phyloP scores from a whole-genome alignment of 2,329 filamentous ascomycete genomes.

The Scedosporium apiospermum region DNA sequence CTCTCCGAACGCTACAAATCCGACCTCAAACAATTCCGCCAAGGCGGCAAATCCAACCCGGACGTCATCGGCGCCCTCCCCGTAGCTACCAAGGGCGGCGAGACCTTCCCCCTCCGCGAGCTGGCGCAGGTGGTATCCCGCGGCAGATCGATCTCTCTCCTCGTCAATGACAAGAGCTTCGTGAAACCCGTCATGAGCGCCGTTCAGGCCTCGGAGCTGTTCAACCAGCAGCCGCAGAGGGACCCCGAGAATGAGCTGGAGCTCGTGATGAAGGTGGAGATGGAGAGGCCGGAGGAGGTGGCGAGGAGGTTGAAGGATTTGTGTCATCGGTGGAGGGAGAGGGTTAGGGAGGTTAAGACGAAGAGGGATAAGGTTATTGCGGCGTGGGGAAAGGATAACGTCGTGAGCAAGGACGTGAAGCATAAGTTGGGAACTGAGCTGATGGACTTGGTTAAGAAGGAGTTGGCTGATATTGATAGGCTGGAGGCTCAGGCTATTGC shows the following conservation, averaged over 20 bases:
- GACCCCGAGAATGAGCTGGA: constrained; percentile 50
- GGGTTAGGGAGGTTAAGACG: constrained; percentile 36
- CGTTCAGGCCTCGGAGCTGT: constrained; percentile 40
- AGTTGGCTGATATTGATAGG: constrained; percentile 39
- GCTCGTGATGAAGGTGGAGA: constrained; percentile 44
- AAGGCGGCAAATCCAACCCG: constrained; percentile 43
- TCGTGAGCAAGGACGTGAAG: constrained; percentile 36
- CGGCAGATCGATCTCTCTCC: constrained; percentile 29
- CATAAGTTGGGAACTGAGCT: constrained; percentile 36
- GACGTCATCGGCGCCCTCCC: constrained; percentile 35
- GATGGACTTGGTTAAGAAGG: constrained; percentile 42
- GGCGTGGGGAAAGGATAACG: constrained; percentile 35
- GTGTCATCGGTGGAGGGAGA: constrained; percentile 40
- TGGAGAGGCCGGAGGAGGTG: constrained; percentile 39
- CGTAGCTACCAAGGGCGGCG: constrained; percentile 20
- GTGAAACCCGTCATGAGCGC: constrained; percentile 47
- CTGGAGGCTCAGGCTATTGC: constrained; percentile 39
- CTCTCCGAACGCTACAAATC: constrained; percentile 31
- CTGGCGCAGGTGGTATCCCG: constrained; percentile 45
- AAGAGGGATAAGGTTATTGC: constrained; percentile 39
- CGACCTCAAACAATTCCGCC: constrained; percentile 25
- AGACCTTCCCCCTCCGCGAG: constrained; percentile 40
- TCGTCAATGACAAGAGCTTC: constrained; percentile 31
- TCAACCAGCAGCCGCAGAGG: constrained; percentile 52
- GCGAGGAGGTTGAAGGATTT: constrained; percentile 31